These are phyloP conservation scores for Penicillium atrosanguineum DNA, from an alignment of 495 filamentous ascomycete species.

Conservation along the genomic window DNA sequence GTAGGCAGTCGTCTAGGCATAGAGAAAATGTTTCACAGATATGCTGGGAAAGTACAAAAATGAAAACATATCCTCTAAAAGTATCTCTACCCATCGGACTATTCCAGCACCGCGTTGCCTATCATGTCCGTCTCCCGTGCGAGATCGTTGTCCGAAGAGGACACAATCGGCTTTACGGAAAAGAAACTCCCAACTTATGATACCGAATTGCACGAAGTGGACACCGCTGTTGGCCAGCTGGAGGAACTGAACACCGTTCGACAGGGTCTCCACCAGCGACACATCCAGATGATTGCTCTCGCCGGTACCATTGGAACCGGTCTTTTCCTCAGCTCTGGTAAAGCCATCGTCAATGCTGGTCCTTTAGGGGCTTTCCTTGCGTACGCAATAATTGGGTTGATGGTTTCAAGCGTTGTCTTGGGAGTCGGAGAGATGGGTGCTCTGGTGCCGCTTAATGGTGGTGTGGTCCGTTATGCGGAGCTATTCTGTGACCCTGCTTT, in stretches of 20 bases:
- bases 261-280: conserved; percentile 30
- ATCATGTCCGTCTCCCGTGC: not conserved
- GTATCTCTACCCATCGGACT: no score
- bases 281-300: conserved; percentile 47
- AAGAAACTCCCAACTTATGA: conserved; percentile 3
- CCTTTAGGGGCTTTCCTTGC: conserved; percentile 50
- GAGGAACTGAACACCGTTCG: conserved; percentile 10
- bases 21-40: no score
- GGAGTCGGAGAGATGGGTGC: conserved; percentile 29
- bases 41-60: not conserved
- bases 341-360: conserved; percentile 56
- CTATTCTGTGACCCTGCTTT: conserved; percentile 31
- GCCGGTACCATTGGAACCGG: conserved; percentile 41
- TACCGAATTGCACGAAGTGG: conserved; percentile 7
- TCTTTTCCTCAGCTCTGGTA: conserved; percentile 47
- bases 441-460: conserved; percentile 30
- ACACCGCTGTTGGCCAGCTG: conserved; percentile 9
- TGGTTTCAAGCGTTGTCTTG: conserved; percentile 20
- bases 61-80: not conserved
- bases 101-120: no score
- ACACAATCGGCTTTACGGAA: not conserved
- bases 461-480: conserved; percentile 27
- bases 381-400: conserved; percentile 23
- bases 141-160: not conserved
- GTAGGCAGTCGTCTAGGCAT: not conserved